Evolutionary conservation across 202 grass and related monocot genomes (phyloP).

Genomic region (Schoenoplectus tabernaemontani): DNA sequence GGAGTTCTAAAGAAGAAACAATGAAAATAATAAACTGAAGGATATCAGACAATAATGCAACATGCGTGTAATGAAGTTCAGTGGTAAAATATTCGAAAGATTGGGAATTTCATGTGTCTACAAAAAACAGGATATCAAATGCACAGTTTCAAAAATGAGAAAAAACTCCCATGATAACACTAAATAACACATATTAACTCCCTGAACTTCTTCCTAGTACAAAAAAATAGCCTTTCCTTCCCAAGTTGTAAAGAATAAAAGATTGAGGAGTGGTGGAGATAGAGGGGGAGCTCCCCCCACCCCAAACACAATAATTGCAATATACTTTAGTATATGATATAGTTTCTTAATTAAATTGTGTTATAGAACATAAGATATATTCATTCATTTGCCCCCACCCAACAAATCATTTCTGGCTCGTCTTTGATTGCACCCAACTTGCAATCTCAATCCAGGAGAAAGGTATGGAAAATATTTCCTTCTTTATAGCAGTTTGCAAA

Average conservation of each 20-base stretch:
- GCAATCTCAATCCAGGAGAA: neutral
- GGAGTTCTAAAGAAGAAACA: neutral
- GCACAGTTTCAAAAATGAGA: neutral
- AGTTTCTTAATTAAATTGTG: no score
- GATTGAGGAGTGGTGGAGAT: neutral
- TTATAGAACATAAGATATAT: no score
- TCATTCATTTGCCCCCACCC: no score
- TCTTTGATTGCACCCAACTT: neutral
- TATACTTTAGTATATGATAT: no score
- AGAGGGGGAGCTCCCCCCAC: no score
- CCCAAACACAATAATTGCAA: no score
- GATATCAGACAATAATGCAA: neutral
- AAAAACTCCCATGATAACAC: neutral
- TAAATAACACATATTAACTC: neutral
- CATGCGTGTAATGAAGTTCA: neutral
- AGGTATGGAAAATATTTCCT: neutral
- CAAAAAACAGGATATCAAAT: neutral
- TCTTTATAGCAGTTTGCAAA: neutral
- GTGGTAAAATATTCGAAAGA: neutral
- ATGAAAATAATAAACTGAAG: neutral
- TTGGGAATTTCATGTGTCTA: neutral
- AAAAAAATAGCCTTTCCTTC: neutral
- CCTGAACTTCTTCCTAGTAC: neutral
- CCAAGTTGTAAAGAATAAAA: neutral
- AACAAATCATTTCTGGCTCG: no score